phyloP scores from a whole-genome alignment of 768 basidiomycete species.

The Megacollybia marginata region DNA sequence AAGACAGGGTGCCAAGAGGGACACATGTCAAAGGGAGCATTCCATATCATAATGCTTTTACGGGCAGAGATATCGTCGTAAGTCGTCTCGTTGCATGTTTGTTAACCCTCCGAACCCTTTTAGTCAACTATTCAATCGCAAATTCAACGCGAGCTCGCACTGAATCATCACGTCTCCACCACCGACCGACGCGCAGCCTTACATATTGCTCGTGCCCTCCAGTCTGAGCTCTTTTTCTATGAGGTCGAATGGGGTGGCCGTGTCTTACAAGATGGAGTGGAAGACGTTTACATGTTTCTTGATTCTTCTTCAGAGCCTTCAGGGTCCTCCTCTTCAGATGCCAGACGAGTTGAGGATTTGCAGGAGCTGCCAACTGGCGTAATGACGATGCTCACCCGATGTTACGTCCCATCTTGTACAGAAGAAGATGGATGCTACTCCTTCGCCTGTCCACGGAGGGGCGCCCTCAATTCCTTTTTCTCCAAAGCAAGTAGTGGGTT shows the following conservation, averaged over 20 bases:
- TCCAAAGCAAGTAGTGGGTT: background rate
- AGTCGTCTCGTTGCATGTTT: constrained; percentile 21
- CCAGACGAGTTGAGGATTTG: constrained; percentile 27
- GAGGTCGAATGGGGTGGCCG: constrained; percentile 94
- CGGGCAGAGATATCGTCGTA: constrained; percentile 91
- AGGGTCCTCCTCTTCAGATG: constrained; percentile 33
- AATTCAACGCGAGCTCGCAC: constrained; percentile 77
- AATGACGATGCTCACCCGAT: constrained; percentile 81
- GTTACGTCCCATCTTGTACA: constrained; percentile 82
- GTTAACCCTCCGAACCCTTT: background rate
- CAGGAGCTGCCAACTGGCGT: constrained; percentile 83
- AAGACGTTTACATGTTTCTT: constrained; percentile 90
- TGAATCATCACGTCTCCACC: constrained; percentile 65
- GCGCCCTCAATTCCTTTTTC: constrained; percentile 14
- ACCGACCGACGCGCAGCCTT: constrained; percentile 79
- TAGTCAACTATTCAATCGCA: constrained; percentile 85
- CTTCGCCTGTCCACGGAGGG: constrained; percentile 70
- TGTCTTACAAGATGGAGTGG: constrained; percentile 77
- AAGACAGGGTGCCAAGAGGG: constrained; percentile 83
- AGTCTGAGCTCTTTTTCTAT: constrained; percentile 91
- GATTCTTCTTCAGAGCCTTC: constrained; percentile 53
- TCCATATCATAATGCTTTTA: constrained; percentile 84
- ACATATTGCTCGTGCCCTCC: constrained; percentile 83
- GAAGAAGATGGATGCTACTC: constrained; percentile 81
- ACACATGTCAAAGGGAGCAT: constrained; percentile 91